Base-by-base conservation (phyloP, 306 rosid genomes). In the Dryas alaskensis region DNA sequence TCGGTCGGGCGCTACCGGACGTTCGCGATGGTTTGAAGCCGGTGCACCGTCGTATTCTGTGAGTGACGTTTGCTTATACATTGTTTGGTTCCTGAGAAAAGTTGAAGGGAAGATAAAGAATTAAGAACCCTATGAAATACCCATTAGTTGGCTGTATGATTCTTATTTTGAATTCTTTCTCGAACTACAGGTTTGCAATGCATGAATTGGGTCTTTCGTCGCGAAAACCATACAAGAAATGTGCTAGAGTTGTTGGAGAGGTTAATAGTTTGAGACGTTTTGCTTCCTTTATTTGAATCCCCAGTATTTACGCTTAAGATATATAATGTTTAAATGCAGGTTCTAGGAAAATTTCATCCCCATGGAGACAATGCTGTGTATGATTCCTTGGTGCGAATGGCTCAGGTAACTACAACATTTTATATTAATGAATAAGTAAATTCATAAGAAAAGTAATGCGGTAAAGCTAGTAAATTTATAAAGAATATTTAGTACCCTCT, bases 211-310 rank as follows among this genome's bases (percentile, higher is more conserved):
- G 99, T 44, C 92, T 94, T 77, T 72, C 92, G 25, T 94, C 99
- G 2, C 84, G 86, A 73, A 94, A 88, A 78, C 95, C 99, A 2
- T 94, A 89, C 86, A 90, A 84, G 95, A 94, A 94, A 87, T 89
- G 99, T 74, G 99, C 99, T 19, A 89, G 99, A 87, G 99, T 94
- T 72, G 99, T 94, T 82, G 99, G 99, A 87, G 99, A 94, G 99
- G 98, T 89, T 78, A 74, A 72, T 73, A 47, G 67, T 72, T 27
- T 17, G 31, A 27, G 19, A 25, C 77, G 68, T 40, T 55, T 17
- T 16, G 8, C 60, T 49, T 53, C 69, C 45, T 40, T 73, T 53
- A 13, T 10, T 27, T 42, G 31, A 37, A 62, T 4, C 7, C 11
- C 37, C 6, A 10, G 7, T 49, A 17, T 19, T 3, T 11, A 39